Conservation (phyloP, 257 asterid genomes). For the Ballota nigra region DNA sequence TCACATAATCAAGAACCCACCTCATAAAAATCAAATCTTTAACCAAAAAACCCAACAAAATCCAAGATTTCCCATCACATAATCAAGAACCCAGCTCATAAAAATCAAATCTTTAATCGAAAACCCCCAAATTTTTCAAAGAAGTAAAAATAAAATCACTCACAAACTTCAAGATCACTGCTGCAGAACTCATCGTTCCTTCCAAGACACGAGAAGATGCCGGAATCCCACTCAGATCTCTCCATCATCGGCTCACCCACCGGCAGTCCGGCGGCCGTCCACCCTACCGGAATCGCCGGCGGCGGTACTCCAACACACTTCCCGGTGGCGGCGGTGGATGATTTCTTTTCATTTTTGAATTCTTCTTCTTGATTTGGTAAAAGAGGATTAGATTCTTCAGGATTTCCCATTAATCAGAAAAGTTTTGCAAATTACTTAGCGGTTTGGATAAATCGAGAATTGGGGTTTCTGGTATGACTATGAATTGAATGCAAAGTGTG, state of each 20-base stretch:
- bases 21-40: constrained; percentile 17
- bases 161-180: constrained; percentile 76
- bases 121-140: background rate
- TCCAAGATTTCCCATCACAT: background rate
- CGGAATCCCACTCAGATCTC: constrained; percentile 55
- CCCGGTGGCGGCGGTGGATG: constrained; percentile 29
- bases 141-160: constrained; percentile 25
- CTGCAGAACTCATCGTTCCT: constrained; percentile 61
- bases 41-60: background rate
- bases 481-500: background rate
- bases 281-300: constrained; percentile 45
- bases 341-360: constrained; percentile 28
- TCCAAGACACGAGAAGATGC: constrained; percentile 53
- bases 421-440: background rate
- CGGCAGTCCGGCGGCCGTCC: constrained; percentile 84
- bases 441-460: constrained; percentile 8
- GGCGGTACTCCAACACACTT: constrained; percentile 29
- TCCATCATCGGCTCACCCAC: constrained; percentile 43
- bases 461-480: background rate
- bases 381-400: constrained; percentile 68
- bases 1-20: constrained; percentile 10
- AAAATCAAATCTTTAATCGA: constrained; percentile 18
- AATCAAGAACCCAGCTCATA: constrained; percentile 11
- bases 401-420: constrained; percentile 43
- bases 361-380: constrained; percentile 42